phyloP scores from a whole-genome alignment of 192 early-diverging fungal genomes.

The Kappamyces sp. region DNA sequence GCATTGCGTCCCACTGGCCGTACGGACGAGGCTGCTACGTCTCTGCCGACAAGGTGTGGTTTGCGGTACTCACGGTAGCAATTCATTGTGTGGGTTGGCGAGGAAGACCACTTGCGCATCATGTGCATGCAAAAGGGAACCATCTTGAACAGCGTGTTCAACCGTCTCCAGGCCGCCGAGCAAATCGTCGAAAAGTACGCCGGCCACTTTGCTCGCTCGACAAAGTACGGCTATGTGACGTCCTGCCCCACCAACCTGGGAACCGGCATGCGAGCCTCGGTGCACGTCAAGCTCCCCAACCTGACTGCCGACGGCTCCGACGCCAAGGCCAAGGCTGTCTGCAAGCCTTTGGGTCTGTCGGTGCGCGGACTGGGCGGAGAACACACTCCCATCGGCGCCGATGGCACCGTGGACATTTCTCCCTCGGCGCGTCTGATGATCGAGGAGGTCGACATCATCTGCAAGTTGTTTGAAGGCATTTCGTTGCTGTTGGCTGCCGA shows the following conservation, averaged over 20 bases:
- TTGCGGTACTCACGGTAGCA: not conserved
- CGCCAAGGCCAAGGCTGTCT: conserved; percentile 3
- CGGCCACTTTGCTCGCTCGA: conserved; percentile 9
- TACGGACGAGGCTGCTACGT: conserved; percentile 12
- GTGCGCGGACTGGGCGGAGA: conserved; percentile 13
- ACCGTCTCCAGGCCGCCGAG: conserved; percentile 10
- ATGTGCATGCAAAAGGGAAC: conserved; percentile 18
- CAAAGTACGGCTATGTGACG: conserved; percentile 12
- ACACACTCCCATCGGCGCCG: conserved; percentile 18
- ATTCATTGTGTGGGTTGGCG: conserved; percentile 16
- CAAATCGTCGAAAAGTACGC: conserved; percentile 14
- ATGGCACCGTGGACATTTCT: conserved; percentile 15
- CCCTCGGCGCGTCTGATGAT: conserved; percentile 14
- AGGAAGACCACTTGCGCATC: conserved; percentile 16
- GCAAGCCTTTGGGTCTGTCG: conserved; percentile 15
- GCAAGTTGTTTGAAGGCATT: conserved; percentile 10
- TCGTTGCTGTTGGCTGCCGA: conserved; percentile 11
- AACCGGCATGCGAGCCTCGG: conserved; percentile 12
- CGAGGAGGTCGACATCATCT: conserved; percentile 15
- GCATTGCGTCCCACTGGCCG: conserved; percentile 11
- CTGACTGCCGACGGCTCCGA: conserved; percentile 7
- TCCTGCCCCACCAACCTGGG: conserved; percentile 12
- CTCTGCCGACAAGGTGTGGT: conserved; percentile 3
- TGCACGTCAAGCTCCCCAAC: conserved; percentile 12
- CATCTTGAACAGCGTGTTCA: conserved; percentile 12